Evolutionary conservation across 495 filamentous ascomycete species (phyloP).

Genomic region (Annulohypoxylon maeteangense): DNA sequence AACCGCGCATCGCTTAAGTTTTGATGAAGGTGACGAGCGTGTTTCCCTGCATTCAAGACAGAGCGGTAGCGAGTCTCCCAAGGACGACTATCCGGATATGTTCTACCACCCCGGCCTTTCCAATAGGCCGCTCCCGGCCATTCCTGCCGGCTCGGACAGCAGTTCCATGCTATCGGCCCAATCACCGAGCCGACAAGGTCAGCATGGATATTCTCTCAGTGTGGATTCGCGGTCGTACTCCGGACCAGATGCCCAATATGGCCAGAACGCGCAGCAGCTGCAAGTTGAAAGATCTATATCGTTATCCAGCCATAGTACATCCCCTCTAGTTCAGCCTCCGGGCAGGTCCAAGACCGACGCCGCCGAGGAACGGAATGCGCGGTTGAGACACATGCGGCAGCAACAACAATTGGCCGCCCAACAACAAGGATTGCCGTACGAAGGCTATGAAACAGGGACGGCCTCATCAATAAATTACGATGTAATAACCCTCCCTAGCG

Average conservation of each 20-base stretch:
- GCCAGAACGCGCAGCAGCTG: conserved; percentile 53
- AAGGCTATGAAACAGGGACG: conserved; percentile 62
- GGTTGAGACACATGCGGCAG: conserved; percentile 68
- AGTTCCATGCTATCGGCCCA: conserved; percentile 53
- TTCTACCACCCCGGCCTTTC: conserved; percentile 90
- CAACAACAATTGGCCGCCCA: conserved; percentile 62
- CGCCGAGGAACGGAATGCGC: conserved; percentile 66
- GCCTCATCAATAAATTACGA: conserved; percentile 68
- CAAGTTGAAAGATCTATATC: conserved; percentile 88
- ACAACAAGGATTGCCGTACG: conserved; percentile 56
- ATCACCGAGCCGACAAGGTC: conserved; percentile 47
- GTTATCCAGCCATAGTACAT: conserved; percentile 79
- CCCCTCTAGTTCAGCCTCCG: conserved; percentile 81
- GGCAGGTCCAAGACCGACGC: conserved; percentile 96
- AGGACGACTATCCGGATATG: conserved; percentile 83
- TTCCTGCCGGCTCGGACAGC: conserved; percentile 66
- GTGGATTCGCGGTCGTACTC: conserved; percentile 52
- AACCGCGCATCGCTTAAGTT: conserved; percentile 77
- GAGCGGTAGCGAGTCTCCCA: conserved; percentile 66
- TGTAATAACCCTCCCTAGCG: conserved; percentile 75
- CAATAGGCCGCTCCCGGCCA: conserved; percentile 80
- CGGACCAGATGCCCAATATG: conserved; percentile 50
- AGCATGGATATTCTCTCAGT: conserved; percentile 55
- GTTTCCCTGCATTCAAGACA: conserved; percentile 62
- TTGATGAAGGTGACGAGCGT: conserved; percentile 91